Conservation (phyloP, 306 rosid species). For the Cucurbita ficifolia region DNA sequence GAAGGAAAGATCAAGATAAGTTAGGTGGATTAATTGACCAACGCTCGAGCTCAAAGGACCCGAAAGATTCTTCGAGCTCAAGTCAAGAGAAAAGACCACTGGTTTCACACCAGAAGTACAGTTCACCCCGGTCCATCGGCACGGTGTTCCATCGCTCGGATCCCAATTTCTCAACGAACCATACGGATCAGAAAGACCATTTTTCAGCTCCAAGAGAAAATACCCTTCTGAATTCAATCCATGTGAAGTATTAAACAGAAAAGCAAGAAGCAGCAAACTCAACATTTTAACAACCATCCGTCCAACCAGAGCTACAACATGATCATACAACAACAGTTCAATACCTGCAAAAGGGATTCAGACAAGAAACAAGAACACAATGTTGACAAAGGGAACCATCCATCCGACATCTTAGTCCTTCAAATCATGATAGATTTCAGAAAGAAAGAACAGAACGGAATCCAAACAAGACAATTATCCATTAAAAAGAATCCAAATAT, state of each 20-base stretch:
- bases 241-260: slow-evolving; percentile 29
- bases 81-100: slow-evolving; percentile 39
- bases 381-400: not conserved
- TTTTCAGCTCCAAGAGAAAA: slow-evolving; percentile 50
- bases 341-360: slow-evolving; percentile 24
- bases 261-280: slow-evolving; percentile 22
- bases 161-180: slow-evolving; percentile 40
- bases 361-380: not conserved
- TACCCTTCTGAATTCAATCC: slow-evolving; percentile 75
- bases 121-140: slow-evolving; percentile 65
- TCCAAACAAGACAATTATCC: not conserved
- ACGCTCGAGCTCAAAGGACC: slow-evolving; percentile 44
- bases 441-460: not conserved
- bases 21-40: slow-evolving; percentile 40
- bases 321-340: slow-evolving; percentile 1
- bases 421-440: not conserved
- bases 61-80: slow-evolving; percentile 49
- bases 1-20: slow-evolving; percentile 41
- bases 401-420: not conserved
- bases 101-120: slow-evolving; percentile 33
- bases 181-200: slow-evolving; percentile 27
- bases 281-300: slow-evolving; percentile 35
- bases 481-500: not conserved
- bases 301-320: slow-evolving; percentile 3
- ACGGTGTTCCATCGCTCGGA: slow-evolving; percentile 53